Base-by-base conservation (phyloP, 441 rosid genomes). In the Pelargonium australe region DNA sequence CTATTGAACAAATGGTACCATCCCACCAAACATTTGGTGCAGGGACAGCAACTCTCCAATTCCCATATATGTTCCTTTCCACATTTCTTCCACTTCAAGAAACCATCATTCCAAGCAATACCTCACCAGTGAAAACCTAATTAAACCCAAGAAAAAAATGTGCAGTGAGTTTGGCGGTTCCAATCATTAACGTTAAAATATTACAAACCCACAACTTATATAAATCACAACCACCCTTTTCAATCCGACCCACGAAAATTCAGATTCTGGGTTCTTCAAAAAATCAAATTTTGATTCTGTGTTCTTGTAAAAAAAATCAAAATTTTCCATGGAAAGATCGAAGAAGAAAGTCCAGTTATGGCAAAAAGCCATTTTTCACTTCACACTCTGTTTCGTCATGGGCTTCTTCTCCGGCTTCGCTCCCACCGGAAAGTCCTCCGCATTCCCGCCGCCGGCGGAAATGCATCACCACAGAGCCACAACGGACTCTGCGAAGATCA, bases 351-450 rank as follows among this genome's bases (percentile, higher is more conserved):
- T 74, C 68, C 97, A 80, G 57, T 13, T 82, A 75, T 95, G 96
- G 99, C 87, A 86, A 77, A 91, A 86, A 82, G 98, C 97, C 41
- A 76, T 77, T 5, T 82, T 86, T 20, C 99, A 87, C 77, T 95
- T 95, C 77, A 76, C 83, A 64, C 65, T 95, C 20, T 95, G 99
- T 73, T 92, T 95, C 66, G 86, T 87, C 14, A 90, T 92, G 90
- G 99, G 99, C 13, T 92, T 90, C 73, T 88, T 92, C 85, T 75
- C 85, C 53, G 99, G 99, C 41, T 86, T 92, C 77, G 91, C 96
- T 72, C 97, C 94, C 13, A 71, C 86, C 2, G 80, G 85, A 17
- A 88, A 87, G 45, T 47, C 77, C 76, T 75, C 89, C 9, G 23
- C 74, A 1, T 5, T 51, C 58, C 6, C 7, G 6, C 7, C 7